Percentiles rank a stretch among this genome's conserved stretches.
phyloP scores from a whole-genome alignment of 371 early-diverging fungal genomes.

The Blyttiomyces sp. region DNA sequence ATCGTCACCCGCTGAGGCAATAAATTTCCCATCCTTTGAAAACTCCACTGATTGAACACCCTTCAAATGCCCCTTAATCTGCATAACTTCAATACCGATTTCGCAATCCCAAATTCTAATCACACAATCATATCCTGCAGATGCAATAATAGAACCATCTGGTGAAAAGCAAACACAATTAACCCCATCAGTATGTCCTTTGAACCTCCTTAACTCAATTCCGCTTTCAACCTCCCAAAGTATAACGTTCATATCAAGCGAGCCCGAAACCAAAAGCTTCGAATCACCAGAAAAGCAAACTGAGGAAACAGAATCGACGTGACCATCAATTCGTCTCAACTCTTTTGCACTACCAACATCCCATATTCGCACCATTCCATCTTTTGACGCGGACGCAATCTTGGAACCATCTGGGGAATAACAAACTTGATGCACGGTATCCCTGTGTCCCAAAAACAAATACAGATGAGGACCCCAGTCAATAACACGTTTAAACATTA shows the following conservation, averaged over 20 bases:
- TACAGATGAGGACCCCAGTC: too few relatives aligned
- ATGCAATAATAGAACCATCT: background rate
- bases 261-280: constrained; percentile 5
- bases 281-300: constrained; percentile 8
- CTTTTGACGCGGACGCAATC: background rate
- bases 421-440: too few relatives aligned
- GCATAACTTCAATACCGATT: too few relatives aligned
- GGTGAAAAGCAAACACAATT: background rate
- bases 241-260: constrained; percentile 2
- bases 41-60: too few relatives aligned
- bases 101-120: background rate
- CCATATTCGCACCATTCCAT: constrained; percentile 4
- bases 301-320: constrained; percentile 1
- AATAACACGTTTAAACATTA: too few relatives aligned
- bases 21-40: too few relatives aligned
- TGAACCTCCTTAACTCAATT: background rate
- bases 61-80: too few relatives aligned
- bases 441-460: too few relatives aligned
- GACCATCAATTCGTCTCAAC: constrained; percentile 7
- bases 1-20: too few relatives aligned
- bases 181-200: background rate
- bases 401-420: background rate
- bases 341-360: background rate
- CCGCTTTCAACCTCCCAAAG: constrained; percentile 5
- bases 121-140: background rate